Base-by-base conservation (phyloP, 306 rosid genomes). In the Dicorynia guianensis region DNA sequence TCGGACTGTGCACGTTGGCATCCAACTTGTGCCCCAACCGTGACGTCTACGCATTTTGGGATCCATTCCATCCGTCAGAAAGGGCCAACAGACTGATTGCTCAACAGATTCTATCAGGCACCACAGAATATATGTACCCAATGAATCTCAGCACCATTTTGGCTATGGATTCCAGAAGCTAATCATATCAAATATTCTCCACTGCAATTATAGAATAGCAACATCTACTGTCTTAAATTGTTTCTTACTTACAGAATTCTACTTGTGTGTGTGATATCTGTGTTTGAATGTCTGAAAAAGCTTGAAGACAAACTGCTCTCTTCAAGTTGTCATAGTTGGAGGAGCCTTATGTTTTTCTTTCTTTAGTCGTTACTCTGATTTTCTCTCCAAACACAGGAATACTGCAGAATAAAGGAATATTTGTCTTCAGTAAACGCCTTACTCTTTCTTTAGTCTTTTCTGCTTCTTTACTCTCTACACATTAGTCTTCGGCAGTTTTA, bases 111-210 rank as follows among this genome's bases (percentile, higher is more conserved):
- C 0, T 88, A 65, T 71, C 67, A 6, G 96, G 96, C 30, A 34
- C 86, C 58, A 48, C 79, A 12, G n/a, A 85, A 8, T 92, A 92
- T 30, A 92, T 92, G 92, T 13, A 77, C 81, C 97, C 97, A 7
- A 85, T 93, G 93, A 93, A 93, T 53, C 97, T 93, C 79, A 87
- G 88, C 89, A 90, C 97, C 82, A 82, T 77, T 81, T 43, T 93
- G 75, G 84, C 90, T 19, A 49, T 92, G 88, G 91, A 88, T 73
- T 76, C 93, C 65, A 71, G 72, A 67, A 68, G 71, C 53, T 76
- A 77, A 69, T 13, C 36, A 64, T 33, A 15, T 58, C 39, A 11
- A 25, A 10, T 0, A 8, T 3, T 46, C 15, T 55, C 11, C 6
- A 4, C 30, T 58, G 10, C 48, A 63, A 38, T 68, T 77, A 62